Base-by-base conservation (phyloP, 352 stramenopile species). In the Phytophthora tentaculata region DNA sequence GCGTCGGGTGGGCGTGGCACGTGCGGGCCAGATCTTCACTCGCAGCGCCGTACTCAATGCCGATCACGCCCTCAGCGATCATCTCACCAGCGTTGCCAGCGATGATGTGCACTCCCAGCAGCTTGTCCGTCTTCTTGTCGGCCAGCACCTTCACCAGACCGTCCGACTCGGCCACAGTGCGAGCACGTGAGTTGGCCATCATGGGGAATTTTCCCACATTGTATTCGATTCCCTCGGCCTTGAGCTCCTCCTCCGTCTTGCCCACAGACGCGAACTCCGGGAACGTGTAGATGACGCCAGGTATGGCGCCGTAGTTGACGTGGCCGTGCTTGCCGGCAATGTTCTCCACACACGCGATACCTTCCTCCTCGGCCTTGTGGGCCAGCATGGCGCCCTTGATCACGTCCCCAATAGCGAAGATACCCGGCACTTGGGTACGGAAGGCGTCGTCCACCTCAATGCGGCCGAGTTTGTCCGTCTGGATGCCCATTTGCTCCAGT, bases 341-440 rank as follows among this genome's bases (percentile, higher is more conserved):
- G 55, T 85, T 98, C 84, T 99, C 98, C 14, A 97, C 96, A 57
- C 88, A 96, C n/a, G 97, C 97, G 71, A 99, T 98, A 24, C 97
- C 97, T 75, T 99, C 98, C 71, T 99, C 97, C 83, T 99, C 98
- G 26, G 98, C 97, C 87, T 99, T 99, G 94, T 99, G 98, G 17
- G 98, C 97, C 41, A 99, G 86, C 98, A 99, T 99, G 10, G 97
- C 95, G 47, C 98, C 98, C 60, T 98, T 92, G 64, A 99, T 99
- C 65, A 96, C 96, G 64, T 99, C 97, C 49, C 97, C 97, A 77
- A 99, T 98, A 24, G 97, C 97, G 71, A 96, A 99, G 61, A 99
- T 91, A 59, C 78, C 84, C 17, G 84, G 80, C 20, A 99, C 91
- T 64, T 96, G 90, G 56, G 97, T 99, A 57, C 88, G 86, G 80